These are phyloP conservation scores for Dryas octopetala DNA, from an alignment of 306 rosid genomes.

Conservation along the genomic window DNA sequence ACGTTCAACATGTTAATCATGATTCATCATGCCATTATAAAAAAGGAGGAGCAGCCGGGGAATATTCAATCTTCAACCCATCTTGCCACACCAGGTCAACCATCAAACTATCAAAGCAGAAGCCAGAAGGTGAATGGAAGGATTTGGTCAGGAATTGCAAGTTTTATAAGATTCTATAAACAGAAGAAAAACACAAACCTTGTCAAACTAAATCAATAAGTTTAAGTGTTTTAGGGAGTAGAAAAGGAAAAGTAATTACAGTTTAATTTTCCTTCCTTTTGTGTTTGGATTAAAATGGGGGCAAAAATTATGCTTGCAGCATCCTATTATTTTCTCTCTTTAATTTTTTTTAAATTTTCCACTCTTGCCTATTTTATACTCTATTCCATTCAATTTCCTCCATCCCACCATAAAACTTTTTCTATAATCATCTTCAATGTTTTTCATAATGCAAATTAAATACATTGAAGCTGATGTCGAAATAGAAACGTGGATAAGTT, in stretches of 20 bases:
- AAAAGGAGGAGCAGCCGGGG: neutral
- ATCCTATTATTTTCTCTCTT: too few relatives aligned
- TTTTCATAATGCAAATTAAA: neutral
- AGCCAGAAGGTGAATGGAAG: neutral
- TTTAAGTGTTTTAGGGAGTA: neutral
- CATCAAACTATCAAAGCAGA: neutral
- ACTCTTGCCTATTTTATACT: too few relatives aligned
- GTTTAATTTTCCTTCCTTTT: too few relatives aligned
- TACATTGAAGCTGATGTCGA: neutral
- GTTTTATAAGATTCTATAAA: neutral
- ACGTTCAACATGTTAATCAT: too few relatives aligned
- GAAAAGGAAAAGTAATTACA: neutral
- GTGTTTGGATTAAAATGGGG: too few relatives aligned
- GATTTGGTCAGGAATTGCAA: neutral
- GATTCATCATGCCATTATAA: neutral
- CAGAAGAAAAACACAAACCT: neutral
- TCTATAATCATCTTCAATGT: neutral
- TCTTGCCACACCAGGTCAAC: neutral
- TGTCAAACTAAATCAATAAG: neutral
- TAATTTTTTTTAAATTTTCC: too few relatives aligned
- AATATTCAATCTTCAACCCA: conserved; percentile 12
- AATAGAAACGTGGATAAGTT: too few relatives aligned
- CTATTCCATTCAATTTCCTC: neutral
- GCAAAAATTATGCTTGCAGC: too few relatives aligned
- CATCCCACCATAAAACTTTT: neutral